Conservation (phyloP, 2,329 filamentous ascomycete genomes). For the Ceratocystis papillata region DNA sequence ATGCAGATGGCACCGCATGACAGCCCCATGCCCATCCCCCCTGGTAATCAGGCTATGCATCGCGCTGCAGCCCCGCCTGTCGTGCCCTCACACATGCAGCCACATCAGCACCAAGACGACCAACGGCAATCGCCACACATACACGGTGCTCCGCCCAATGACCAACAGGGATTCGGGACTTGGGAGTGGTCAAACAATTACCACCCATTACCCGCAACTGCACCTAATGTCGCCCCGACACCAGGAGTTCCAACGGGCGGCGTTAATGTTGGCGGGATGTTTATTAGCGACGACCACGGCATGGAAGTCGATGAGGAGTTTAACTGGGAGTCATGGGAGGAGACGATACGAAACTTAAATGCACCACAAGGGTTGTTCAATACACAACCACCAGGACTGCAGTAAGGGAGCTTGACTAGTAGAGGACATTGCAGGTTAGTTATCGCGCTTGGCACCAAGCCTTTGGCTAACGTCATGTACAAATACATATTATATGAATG, state of each 20-base stretch:
- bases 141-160: slow-evolving; percentile 1
- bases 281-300: slow-evolving; percentile 5
- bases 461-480: neutral
- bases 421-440: no score
- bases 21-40: neutral
- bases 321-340: slow-evolving; percentile 20
- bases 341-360: slow-evolving; percentile 18
- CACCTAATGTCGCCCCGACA: neutral
- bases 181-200: slow-evolving; percentile 13
- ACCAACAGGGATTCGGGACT: slow-evolving; percentile 2
- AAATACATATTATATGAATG: neutral
- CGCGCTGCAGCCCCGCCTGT: slow-evolving; percentile 11
- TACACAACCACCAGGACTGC: slow-evolving; percentile 16
- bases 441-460: neutral
- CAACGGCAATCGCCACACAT: slow-evolving; percentile 6
- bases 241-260: neutral
- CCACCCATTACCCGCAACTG: neutral
- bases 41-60: neutral
- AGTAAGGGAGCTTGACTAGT: slow-evolving; percentile 3
- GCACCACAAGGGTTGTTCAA: slow-evolving; percentile 9
- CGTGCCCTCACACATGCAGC: slow-evolving; percentile 14
- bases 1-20: slow-evolving; percentile 8
- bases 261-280: neutral
- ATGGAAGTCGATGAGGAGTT: slow-evolving; percentile 23
- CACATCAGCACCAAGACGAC: slow-evolving; percentile 4